Conservation (phyloP, 805 yeast species). For the Sugiyamaella valdiviana region DNA sequence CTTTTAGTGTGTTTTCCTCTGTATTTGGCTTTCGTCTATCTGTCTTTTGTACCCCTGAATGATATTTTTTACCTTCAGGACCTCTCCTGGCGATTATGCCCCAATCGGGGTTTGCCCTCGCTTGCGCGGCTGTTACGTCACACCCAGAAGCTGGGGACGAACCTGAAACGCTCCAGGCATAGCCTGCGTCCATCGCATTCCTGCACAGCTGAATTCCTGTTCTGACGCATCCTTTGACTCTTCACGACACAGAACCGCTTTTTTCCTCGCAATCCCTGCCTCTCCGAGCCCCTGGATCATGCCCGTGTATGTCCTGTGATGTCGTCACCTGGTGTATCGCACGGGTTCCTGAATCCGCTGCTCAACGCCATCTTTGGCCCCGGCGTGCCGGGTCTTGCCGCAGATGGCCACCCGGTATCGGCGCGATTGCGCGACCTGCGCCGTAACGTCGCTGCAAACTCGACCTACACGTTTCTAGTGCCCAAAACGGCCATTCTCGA, state of each 20-base stretch:
- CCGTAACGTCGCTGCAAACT: conserved; percentile 31
- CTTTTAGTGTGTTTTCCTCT: too few relatives aligned
- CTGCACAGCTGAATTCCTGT: too few relatives aligned
- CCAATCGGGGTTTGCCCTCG: too few relatives aligned
- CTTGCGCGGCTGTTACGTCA: too few relatives aligned
- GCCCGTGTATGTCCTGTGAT: neutral
- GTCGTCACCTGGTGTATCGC: neutral
- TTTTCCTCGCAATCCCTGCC: neutral
- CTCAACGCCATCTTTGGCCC: conserved; percentile 62
- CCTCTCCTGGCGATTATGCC: neutral
- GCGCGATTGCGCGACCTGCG: conserved; percentile 17
- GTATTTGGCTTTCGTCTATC: too few relatives aligned
- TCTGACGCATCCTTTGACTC: too few relatives aligned
- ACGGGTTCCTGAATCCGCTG: conserved; percentile 48
- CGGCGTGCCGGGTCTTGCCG: conserved; percentile 40
- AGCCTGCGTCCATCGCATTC: neutral
- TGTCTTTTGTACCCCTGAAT: neutral
- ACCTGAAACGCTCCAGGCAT: neutral
- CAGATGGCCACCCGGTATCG: conserved; percentile 2
- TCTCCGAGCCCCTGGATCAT: neutral
- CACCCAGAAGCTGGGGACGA: neutral
- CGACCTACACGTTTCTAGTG: conserved; percentile 54
- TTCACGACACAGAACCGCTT: neutral
- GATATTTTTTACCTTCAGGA: too few relatives aligned
- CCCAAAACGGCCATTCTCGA: conserved; percentile 51